These are phyloP conservation scores for Fusarium chuoi DNA, from an alignment of 2,329 filamentous ascomycete species.

Conservation along the genomic window DNA sequence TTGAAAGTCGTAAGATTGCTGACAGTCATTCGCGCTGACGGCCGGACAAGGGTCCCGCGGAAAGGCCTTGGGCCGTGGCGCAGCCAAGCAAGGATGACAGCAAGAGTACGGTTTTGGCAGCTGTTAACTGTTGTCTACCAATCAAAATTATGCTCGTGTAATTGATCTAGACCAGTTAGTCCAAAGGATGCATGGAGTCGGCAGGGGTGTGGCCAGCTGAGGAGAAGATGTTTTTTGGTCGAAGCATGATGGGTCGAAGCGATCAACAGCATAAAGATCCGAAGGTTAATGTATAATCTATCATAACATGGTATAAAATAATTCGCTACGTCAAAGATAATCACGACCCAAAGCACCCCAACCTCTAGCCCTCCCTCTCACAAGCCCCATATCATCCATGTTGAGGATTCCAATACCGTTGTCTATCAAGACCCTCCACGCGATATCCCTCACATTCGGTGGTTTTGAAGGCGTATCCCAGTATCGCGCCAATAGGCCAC, in stretches of 20 bases:
- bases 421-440: slow-evolving; percentile 11
- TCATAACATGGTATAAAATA: neutral
- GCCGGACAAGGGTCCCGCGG: neutral
- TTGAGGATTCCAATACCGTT: slow-evolving; percentile 2
- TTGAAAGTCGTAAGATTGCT: neutral
- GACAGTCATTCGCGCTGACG: neutral
- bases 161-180: neutral
- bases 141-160: neutral
- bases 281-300: neutral
- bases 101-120: neutral
- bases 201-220: neutral
- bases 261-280: neutral
- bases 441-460: slow-evolving; percentile 17
- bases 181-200: neutral
- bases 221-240: too few species aligned
- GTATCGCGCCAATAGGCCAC: slow-evolving; percentile 6
- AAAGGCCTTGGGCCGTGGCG: neutral
- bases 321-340: neutral
- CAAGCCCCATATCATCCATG: slow-evolving; percentile 22
- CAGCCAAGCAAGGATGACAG: neutral
- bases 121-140: neutral
- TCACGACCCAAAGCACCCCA: slow-evolving; percentile 7
- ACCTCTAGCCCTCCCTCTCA: slow-evolving; percentile 9
- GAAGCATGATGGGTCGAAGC: neutral
- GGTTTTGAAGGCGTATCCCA: slow-evolving; percentile 11